Conservation (phyloP, 108 stramenopile genomes). For the Asterionellopsis glacialis region DNA sequence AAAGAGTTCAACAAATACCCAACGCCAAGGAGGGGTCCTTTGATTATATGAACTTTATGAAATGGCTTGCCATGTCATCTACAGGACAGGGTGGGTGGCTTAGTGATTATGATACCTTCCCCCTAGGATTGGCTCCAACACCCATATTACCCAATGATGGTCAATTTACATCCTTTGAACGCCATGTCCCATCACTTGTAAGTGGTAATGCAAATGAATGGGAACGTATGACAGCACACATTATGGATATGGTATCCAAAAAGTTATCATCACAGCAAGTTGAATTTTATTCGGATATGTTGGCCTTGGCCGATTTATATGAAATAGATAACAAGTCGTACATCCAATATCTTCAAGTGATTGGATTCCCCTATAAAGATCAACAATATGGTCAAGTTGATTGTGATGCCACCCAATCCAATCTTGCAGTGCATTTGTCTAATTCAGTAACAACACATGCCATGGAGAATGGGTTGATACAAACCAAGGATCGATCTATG, state of each 20-base stretch:
- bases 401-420: too few relatives aligned
- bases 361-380: too few relatives aligned
- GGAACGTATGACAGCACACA: neutral
- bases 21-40: conserved; percentile 2
- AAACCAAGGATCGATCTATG: too few relatives aligned
- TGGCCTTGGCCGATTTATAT: conserved; percentile 2
- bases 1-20: conserved; percentile 1
- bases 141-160: conserved; percentile 1
- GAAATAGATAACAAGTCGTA: too few relatives aligned
- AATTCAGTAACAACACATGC: too few relatives aligned
- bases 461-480: too few relatives aligned
- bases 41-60: conserved; percentile 1
- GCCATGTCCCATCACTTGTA: neutral
- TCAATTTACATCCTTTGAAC: conserved; percentile 3
- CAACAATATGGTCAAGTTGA: too few relatives aligned
- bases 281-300: conserved; percentile 3
- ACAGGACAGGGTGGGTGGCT: conserved; percentile 11
- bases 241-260: neutral
- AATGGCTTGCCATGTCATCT: conserved; percentile 23
- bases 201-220: neutral
- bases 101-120: conserved; percentile 21
- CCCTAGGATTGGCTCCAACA: neutral
- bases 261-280: neutral
- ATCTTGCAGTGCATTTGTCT: too few relatives aligned
- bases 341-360: too few relatives aligned